Percentiles rank a stretch among this genome's conserved stretches.
Conservation (phyloP, 116 monocot genomes). For the Posidonia oceanica region DNA sequence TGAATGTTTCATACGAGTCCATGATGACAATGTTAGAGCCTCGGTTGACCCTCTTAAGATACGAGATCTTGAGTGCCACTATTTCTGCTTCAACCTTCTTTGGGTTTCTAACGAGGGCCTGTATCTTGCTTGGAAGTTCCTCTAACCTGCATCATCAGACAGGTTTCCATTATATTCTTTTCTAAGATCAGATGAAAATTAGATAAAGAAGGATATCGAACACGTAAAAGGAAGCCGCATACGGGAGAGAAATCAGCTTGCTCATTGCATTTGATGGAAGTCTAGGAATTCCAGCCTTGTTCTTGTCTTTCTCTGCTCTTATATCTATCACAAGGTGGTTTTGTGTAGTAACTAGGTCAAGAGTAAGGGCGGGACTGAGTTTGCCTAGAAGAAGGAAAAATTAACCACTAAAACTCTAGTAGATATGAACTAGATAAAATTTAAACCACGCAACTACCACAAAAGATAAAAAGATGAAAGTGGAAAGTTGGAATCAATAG, state of each 20-base stretch:
- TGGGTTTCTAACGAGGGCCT: conserved; percentile 49
- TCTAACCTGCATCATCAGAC: conserved; percentile 35
- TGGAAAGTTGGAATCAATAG: no score
- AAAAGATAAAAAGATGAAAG: no score
- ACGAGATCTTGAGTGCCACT: conserved; percentile 82
- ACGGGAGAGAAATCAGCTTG: conserved; percentile 82
- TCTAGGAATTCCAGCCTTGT: conserved; percentile 72
- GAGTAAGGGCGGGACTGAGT: conserved; percentile 69
- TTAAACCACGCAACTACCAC: neutral
- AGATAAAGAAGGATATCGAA: neutral
- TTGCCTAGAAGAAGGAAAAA: conserved; percentile 36
- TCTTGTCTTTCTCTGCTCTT: conserved; percentile 81
- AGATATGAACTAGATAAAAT: neutral
- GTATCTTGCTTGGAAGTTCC: conserved; percentile 81
- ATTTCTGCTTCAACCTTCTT: conserved; percentile 92
- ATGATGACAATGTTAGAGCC: conserved; percentile 83
- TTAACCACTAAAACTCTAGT: neutral
- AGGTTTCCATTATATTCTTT: neutral
- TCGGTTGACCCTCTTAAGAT: conserved; percentile 68
- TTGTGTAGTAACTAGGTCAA: conserved; percentile 53
- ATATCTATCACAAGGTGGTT: conserved; percentile 72
- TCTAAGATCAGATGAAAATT: neutral
- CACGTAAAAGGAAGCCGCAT: conserved; percentile 6
- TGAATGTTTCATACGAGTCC: conserved; percentile 51
- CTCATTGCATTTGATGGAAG: conserved; percentile 70